These are phyloP conservation scores for Coffea eugenioides DNA, from an alignment of 257 asterid genomes.

Conservation along the genomic window DNA sequence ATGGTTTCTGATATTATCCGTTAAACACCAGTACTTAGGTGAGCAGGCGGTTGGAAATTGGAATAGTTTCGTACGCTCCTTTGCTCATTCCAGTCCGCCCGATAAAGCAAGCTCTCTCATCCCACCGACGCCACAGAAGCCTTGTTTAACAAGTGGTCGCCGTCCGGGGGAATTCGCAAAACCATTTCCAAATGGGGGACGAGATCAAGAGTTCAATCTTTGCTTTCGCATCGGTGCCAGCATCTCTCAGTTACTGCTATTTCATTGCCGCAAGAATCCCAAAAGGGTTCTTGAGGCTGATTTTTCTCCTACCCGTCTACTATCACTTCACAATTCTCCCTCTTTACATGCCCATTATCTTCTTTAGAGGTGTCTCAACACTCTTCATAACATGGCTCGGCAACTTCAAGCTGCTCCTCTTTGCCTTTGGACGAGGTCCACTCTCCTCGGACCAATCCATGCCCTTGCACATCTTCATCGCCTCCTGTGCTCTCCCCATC, in stretches of 20 bases:
- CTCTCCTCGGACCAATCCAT: slow-evolving; percentile 22
- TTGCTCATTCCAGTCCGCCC: no score
- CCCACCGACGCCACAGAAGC: no score
- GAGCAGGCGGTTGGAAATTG: no score
- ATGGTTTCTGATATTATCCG: no score
- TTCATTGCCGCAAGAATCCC: slow-evolving; percentile 36
- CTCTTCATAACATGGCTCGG: slow-evolving; percentile 57
- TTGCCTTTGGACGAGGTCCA: slow-evolving; percentile 61
- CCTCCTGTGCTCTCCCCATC: slow-evolving; percentile 51
- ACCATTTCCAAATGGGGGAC: slow-evolving; percentile 29
- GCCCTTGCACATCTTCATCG: slow-evolving; percentile 42
- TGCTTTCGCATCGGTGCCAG: slow-evolving; percentile 23
- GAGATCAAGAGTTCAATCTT: slow-evolving; percentile 36
- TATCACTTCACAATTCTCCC: slow-evolving; percentile 44
- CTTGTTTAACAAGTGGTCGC: no score
- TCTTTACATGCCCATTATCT: slow-evolving; percentile 29
- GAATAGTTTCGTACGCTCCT: no score
- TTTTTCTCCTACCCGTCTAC: slow-evolving; percentile 47
- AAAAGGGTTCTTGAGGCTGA: slow-evolving; percentile 40
- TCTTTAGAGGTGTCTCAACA: slow-evolving; percentile 35
- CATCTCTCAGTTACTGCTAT: slow-evolving; percentile 40
- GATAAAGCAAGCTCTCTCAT: no score
- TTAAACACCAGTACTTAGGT: no score
- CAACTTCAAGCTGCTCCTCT: slow-evolving; percentile 52
- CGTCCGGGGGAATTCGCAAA: no score